Evolutionary conservation across 2,329 filamentous ascomycete species (phyloP), one percentile per base, ranked within the genome.

Genomic region (Cladophialophora chaetospira): DNA sequence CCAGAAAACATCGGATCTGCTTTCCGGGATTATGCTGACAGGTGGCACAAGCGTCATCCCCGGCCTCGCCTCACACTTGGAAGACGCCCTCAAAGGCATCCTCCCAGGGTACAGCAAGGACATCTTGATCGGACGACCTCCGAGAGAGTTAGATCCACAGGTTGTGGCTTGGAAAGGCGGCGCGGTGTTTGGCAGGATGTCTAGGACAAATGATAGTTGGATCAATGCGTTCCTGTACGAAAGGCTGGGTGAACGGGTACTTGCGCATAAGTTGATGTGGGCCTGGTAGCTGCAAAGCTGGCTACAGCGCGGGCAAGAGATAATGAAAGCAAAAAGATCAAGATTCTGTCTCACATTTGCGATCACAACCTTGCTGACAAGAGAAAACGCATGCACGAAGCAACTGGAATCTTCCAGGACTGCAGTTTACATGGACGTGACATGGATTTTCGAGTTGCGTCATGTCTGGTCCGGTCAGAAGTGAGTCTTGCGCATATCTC

Each of bases 141-240:
- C 94, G 0, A 81, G 93, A 67, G 94, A 99, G 67, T 88, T 99
- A 77, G 94, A 99, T 73, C 91, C 94, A 4, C 91, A 97, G 74
- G 92, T 97, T n/a, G 88, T 97, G 51, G 87, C 88, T 6, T 99
- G 94, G 94, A 99, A 99, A 80, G 94, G 94, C 3, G 94, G 90
- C 0, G 96, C 91, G 70, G 92, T 99, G 13, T 99, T 97, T 78
- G 92, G 91, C 2, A 91, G 96, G 75, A 77, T 97, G 65, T 83
- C 86, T 58, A 78, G 77, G 43, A 92, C 91, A 13, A 97, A 97
- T 74, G 94, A 99, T 72, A 94, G 88, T 67, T 99, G 94, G 94
- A 90, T 97, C 68, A 88, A 87, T 11, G 83, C 85, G 44, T 80
- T 88, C 67, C 93, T 97, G 78, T 97, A 93, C 73, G 91, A 97